phyloP scores from a whole-genome alignment of 495 filamentous ascomycete species.

The Peziza echinospora region DNA sequence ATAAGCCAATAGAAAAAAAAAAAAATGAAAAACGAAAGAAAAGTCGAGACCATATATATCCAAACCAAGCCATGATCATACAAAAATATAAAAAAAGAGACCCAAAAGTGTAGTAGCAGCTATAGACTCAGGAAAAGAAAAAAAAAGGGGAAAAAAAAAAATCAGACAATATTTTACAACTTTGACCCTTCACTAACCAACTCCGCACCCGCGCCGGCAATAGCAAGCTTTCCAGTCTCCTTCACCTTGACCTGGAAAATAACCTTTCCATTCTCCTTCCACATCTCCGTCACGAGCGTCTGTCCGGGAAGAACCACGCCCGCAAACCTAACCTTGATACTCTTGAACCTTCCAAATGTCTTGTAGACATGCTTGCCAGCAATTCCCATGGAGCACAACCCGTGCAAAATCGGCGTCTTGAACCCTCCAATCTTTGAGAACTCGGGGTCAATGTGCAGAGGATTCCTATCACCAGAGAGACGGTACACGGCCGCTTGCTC shows the following conservation, averaged over 20 bases:
- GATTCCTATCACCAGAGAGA: constrained; percentile 79
- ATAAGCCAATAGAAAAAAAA: no score
- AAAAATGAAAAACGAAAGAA: no score
- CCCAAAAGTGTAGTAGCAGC: no score
- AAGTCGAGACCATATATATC: no score
- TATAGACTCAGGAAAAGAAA: no score
- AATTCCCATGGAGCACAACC: constrained; percentile 86
- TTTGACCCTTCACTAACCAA: constrained; percentile 30
- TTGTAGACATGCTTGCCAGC: constrained; percentile 74
- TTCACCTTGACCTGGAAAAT: constrained; percentile 86
- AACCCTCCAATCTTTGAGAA: constrained; percentile 93
- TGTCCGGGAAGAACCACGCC: constrained; percentile 83
- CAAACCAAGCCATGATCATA: no score
- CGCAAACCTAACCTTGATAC: constrained; percentile 90
- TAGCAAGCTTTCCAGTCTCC: constrained; percentile 88
- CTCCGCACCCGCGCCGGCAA: constrained; percentile 73
- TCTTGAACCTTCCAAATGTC: constrained; percentile 67
- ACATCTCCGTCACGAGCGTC: constrained; percentile 92
- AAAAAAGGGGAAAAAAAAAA: no score
- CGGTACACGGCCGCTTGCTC: constrained; percentile 95
- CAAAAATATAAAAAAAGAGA: no score
- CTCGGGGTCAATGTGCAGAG: constrained; percentile 82
- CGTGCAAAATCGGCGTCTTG: constrained; percentile 85
- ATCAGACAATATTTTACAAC: no score
- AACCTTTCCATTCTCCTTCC: constrained; percentile 78